A percentile compares a stretch with the other conserved stretches of the same genome.
phyloP scores from a whole-genome alignment of 805 yeast species.

The Candida berthetii region DNA sequence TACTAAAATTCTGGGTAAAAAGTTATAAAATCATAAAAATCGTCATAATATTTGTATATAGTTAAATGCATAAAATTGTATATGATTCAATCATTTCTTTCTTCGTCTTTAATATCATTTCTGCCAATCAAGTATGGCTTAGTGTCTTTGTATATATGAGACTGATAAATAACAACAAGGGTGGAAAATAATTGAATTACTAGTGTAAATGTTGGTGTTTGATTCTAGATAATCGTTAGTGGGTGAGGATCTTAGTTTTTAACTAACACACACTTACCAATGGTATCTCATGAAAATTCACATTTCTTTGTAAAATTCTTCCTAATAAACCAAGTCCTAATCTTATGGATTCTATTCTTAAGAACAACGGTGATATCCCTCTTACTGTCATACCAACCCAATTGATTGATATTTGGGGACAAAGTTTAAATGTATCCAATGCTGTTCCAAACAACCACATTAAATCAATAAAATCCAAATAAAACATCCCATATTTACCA shows the following conservation, averaged over 20 bases:
- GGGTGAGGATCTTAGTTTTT: too few species aligned
- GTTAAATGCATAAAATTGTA: not conserved
- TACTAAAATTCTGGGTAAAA: conserved; percentile 54
- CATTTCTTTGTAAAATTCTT: not conserved
- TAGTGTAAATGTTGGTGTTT: not conserved
- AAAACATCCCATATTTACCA: conserved; percentile 25
- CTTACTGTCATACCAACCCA: conserved; percentile 2
- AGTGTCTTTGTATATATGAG: not conserved
- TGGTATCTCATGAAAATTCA: not conserved
- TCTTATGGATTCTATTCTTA: not conserved
- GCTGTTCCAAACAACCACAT: conserved; percentile 30
- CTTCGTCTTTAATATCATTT: not conserved
- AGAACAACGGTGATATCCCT: not conserved
- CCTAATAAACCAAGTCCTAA: not conserved
- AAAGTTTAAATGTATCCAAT: conserved; percentile 18
- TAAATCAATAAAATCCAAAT: conserved; percentile 34
- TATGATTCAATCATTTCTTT: not conserved
- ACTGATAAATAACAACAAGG: not conserved
- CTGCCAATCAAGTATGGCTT: not conserved
- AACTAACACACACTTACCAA: not conserved
- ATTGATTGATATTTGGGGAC: conserved; percentile 29
- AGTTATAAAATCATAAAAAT: conserved; percentile 26
- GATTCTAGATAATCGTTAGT: not conserved
- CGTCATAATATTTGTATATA: not conserved
- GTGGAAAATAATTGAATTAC: not conserved